Base-by-base conservation (phyloP, 2,329 filamentous ascomycete species). In the Graphium sp. region DNA sequence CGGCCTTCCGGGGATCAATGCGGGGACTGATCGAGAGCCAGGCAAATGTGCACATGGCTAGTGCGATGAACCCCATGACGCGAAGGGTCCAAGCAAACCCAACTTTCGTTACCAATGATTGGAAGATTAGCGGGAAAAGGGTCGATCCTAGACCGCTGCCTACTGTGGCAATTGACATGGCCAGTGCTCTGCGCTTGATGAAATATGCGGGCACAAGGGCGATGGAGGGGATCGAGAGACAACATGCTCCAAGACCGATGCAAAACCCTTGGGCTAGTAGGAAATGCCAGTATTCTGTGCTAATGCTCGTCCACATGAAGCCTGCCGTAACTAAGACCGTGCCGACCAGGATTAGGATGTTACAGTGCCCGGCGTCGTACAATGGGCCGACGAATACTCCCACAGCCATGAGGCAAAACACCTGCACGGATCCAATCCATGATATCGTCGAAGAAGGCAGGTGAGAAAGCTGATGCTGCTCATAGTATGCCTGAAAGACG, bases 401-500 rank as follows among this genome's bases (percentile, higher is more conserved):
- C 2, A 40, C 33, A 35, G 52, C 21, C 15, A 41, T 29, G n/a
- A 66, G 47, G 4, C 67, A 41, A 24, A 56, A 60, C 1, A 47
- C 47, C 31, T 65, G 60, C 5, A 61, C 38, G 5, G 57, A 55
- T 11, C 60, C 60, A 11, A 66, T 58, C 42, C 44, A 45, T 1
- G 40, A 41, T n/a, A 35, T 55, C 40, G 13, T 40, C 25, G 32
- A 40, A 30, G 40, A 63, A 33, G 25, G 49, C 36, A 35, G 10
- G 20, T 11, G 14, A 49, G 47, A 59, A 5, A 39, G 35, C 1
- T 51, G 48, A 22, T 42, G 53, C 19, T 46, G 49, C 22, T 38
- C 37, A 36, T 68, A 68, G 44, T 66, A 65, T 5, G 56, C 56
- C 34, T 68, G 61, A 34, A 65, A 70, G 5, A 62, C 55, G 6